Evolutionary conservation across 257 asterid genomes (phyloP).

Genomic region (Rubia yunnanensis): DNA sequence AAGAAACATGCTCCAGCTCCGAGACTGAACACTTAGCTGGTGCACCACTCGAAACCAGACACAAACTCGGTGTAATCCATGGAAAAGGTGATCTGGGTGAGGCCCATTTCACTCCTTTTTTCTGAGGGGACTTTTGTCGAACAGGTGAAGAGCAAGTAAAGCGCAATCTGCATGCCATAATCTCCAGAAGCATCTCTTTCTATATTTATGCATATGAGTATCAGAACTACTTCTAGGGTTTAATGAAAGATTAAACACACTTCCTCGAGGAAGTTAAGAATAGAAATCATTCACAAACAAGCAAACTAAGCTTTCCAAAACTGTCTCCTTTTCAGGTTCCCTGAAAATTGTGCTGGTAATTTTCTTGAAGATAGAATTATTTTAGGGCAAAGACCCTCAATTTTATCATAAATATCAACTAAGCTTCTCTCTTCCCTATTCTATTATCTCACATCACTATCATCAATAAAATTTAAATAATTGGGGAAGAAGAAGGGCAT

Average conservation of each 20-base stretch:
- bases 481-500: too few species aligned
- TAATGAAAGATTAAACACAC: not conserved
- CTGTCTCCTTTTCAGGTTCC: not conserved
- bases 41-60: constrained; percentile 13
- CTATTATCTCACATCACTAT: too few species aligned
- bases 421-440: too few species aligned
- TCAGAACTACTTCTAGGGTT: not conserved
- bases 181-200: constrained; percentile 6
- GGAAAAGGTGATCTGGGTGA: not conserved
- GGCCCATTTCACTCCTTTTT: not conserved
- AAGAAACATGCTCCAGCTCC: constrained; percentile 3
- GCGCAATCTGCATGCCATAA: not conserved
- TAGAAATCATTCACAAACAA: not conserved
- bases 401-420: too few species aligned
- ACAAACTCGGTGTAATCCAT: constrained; percentile 2
- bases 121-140: constrained; percentile 5
- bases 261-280: not conserved
- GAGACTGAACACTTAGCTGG: constrained; percentile 14
- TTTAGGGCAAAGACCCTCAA: too few species aligned
- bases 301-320: not conserved
- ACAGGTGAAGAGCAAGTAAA: constrained; percentile 5
- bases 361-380: constrained; percentile 35
- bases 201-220: not conserved
- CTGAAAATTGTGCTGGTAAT: too few species aligned
- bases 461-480: too few species aligned